Base-by-base conservation (phyloP, 441 rosid genomes). In the Geranium incanum region DNA sequence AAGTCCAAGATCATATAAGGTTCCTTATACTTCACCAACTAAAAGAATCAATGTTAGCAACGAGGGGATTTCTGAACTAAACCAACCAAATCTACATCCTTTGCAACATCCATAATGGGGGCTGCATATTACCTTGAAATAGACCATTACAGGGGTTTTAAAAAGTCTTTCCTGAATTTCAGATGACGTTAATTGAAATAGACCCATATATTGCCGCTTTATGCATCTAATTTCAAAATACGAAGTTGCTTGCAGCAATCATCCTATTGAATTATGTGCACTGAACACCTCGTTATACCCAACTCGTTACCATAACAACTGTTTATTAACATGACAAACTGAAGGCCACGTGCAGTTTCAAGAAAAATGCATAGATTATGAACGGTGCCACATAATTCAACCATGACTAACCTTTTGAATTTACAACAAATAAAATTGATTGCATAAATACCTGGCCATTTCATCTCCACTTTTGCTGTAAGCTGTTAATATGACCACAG, bases 381-480 rank as follows among this genome's bases (percentile, higher is more conserved):
- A 63, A 52, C 3, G 33, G 3, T 28, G 33, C 1, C 33, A 28
- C 33, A 52, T 52, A 52, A 52, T 52, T 52, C n/a, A 57, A 57
- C 16, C 6, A 5, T 16, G 6, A 16, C 23, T 57, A 18, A 15
- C 18, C 1, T 57, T 57, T 57, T 16, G 63, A 8, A 57, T 6
- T 15, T 28, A 28, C 33, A 28, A 28, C 33, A 28, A 28, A 28
- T 28, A 1, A 28, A 28, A 28, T 28, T 2, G 33, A 28, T 28
- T 28, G 33, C 33, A 1, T 28, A 72, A 75, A 72, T 82, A 91
- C 96, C 96, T 78, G 73, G 96, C 90, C 70, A 85, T 81, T 71
- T 80, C 85, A 52, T 87, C 98, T 28, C 91, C 96, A 69, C 86
- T 83, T 81, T 80, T 87, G 80, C 88, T 69, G 68, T 88, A 93